These are phyloP conservation scores for Sutorius australiensis DNA, from an alignment of 768 basidiomycete genomes.

Conservation along the genomic window DNA sequence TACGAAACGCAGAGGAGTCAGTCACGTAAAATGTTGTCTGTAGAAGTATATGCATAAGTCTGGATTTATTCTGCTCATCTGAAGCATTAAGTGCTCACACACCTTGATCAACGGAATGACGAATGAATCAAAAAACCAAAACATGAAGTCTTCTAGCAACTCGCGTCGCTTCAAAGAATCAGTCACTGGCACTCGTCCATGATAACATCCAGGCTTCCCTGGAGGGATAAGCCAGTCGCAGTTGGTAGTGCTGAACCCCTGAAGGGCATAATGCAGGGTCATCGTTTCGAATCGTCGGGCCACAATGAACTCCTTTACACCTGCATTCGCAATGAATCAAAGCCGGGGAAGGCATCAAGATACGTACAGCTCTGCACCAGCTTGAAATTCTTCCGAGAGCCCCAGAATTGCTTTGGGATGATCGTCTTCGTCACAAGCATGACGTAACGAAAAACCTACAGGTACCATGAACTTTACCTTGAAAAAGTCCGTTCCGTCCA, in stretches of 20 bases:
- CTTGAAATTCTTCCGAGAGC: constrained; percentile 60
- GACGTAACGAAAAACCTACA: constrained; percentile 69
- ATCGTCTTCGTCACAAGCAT: constrained; percentile 59
- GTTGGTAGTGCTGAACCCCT: constrained; percentile 67
- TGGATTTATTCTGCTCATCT: background rate
- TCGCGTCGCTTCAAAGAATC: constrained; percentile 78
- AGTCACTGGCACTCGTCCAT: constrained; percentile 52
- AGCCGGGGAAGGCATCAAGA: background rate
- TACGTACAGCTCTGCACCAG: constrained; percentile 53
- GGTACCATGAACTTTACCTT: background rate
- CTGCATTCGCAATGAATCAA: constrained; percentile 36
- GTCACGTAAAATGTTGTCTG: constrained; percentile 95
- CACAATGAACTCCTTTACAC: constrained; percentile 68
- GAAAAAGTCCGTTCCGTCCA: background rate
- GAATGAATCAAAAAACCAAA: constrained; percentile 92
- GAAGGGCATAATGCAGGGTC: constrained; percentile 71
- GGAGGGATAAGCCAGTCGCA: constrained; percentile 76
- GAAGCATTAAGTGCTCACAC: constrained; percentile 14
- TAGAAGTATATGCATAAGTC: background rate
- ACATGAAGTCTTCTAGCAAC: constrained; percentile 83
- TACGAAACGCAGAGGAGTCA: constrained; percentile 80
- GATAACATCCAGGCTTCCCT: constrained; percentile 32
- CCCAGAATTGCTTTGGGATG: constrained; percentile 79
- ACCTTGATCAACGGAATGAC: constrained; percentile 77
- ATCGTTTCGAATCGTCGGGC: constrained; percentile 79